Base-by-base conservation (phyloP, 768 basidiomycete species). In the Tulasnella sp. region DNA sequence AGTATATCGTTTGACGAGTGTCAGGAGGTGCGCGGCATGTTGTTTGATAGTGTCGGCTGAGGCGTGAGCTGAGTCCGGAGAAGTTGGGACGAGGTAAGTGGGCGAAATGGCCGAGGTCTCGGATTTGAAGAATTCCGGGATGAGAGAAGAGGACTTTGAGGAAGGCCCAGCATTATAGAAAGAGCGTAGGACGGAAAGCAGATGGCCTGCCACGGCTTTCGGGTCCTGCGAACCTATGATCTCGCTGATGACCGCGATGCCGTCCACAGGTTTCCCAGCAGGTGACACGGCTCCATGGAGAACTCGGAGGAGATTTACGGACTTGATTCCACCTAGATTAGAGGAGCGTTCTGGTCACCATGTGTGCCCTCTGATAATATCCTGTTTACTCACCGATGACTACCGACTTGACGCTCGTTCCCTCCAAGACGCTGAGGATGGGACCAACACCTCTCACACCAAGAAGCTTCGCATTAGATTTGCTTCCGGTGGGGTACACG, bases 161-260 rank as follows among this genome's bases (percentile, higher is more conserved):
- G 69, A 67, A 29, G 74, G 67, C 40, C 52, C 42, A 5, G 29
- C 32, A 2, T 68, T 68, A 37, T 22, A 82, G 80, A 86, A 88
- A 2, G 82, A 79, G 19, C 77, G 78, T 26, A 89, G 77, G n/a
- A 82, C 82, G 2, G 75, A 78, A 35, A 79, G 77, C 12, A 89
- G 82, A 44, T 76, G 81, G 47, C 77, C 79, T 0, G 92, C 86
- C 1, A 87, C 84, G 19, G 78, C 74, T 17, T 77, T 75, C 0
- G 94, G 93, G 5, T 86, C 81, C 0, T 73, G 39, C 0, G 92
- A 90, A 3, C 87, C 85, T 7, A 92, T 84, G 72, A 98, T 93
- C 62, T 94, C 92, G 26, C 92, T 94, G 44, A 97, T 89, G 67
- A 97, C 86, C 12, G 95, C 95, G 34, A 97, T 83, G 0, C 95